phyloP scores from a whole-genome alignment of 1,284 basidiomycete genomes.

The Leccinum fallax region DNA sequence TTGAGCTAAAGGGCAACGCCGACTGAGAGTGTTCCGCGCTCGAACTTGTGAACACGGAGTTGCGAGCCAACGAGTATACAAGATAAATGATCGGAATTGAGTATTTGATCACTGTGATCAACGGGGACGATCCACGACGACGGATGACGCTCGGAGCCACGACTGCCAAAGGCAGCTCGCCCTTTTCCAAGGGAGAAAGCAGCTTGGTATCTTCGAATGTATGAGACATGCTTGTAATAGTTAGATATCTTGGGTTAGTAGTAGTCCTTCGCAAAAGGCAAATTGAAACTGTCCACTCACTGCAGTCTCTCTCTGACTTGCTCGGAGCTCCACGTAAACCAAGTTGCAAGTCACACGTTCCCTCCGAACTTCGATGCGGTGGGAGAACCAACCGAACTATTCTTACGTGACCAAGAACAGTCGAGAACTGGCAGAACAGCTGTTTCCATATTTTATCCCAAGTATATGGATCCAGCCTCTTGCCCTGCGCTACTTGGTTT shows the following conservation, averaged over 20 bases:
- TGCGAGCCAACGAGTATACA: slow-evolving; percentile 20
- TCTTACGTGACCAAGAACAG: not conserved
- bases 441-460: too few species aligned
- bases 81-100: slow-evolving; percentile 25
- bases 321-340: not conserved
- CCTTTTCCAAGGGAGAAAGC: slow-evolving; percentile 19
- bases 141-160: not conserved
- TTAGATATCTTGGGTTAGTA: not conserved
- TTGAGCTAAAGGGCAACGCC: slow-evolving; percentile 6
- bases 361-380: not conserved
- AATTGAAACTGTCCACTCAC: not conserved
- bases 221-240: slow-evolving; percentile 10
- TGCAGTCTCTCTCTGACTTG: not conserved
- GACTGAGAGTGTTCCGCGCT: slow-evolving; percentile 3
- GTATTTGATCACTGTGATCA: slow-evolving; percentile 21
- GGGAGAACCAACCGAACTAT: too few species aligned
- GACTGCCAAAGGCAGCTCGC: slow-evolving; percentile 20
- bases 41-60: not conserved
- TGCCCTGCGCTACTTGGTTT: not conserved
- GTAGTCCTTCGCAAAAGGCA: not conserved
- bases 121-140: slow-evolving; percentile 3
- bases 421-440: not conserved
- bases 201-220: slow-evolving; percentile 7
- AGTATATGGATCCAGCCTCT: not conserved
- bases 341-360: not conserved